A percentile compares a stretch with the other conserved stretches of the same genome.
These are phyloP conservation scores for Colletotrichum gloeosporioides DNA, from an alignment of 2,329 filamentous ascomycete species.

Conservation along the genomic window DNA sequence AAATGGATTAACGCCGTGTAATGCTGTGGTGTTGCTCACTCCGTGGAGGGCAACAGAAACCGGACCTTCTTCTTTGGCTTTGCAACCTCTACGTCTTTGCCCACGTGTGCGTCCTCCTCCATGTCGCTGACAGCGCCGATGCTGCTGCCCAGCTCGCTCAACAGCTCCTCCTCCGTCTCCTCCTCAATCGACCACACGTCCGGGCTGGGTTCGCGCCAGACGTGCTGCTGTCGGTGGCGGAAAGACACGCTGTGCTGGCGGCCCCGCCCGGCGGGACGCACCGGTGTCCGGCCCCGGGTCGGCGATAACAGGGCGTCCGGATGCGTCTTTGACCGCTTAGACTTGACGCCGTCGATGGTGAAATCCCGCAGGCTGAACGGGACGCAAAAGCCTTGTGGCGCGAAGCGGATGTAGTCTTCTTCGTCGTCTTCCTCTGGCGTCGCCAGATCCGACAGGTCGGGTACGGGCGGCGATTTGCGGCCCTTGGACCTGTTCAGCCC, in stretches of 20 bases:
- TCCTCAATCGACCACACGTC: constrained; percentile 67
- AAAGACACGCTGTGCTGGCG: constrained; percentile 32
- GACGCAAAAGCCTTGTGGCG: constrained; percentile 41
- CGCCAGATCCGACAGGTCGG: constrained; percentile 47
- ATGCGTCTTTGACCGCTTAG: constrained; percentile 30
- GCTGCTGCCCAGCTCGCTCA: constrained; percentile 46
- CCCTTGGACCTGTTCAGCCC: constrained; percentile 50
- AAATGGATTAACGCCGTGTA: neutral
- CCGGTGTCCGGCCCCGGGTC: constrained; percentile 29
- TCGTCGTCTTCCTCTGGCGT: constrained; percentile 50
- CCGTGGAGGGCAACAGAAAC: constrained; percentile 54
- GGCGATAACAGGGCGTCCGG: constrained; percentile 37
- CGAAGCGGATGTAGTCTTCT: constrained; percentile 57
- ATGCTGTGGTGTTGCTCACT: constrained; percentile 26
- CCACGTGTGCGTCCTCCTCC: constrained; percentile 25
- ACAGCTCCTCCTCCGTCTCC: constrained; percentile 59
- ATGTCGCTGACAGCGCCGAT: constrained; percentile 32
- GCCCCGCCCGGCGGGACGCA: constrained; percentile 31
- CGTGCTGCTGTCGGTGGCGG: constrained; percentile 46
- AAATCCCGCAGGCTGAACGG: constrained; percentile 49
- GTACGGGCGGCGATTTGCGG: constrained; percentile 36
- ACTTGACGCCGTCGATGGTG: constrained; percentile 38
- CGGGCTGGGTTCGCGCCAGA: constrained; percentile 64
- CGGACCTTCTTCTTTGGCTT: constrained; percentile 63
- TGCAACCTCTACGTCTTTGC: constrained; percentile 43